These are phyloP conservation scores for Neopestalotiopsis sp. DNA, from an alignment of 2,329 filamentous ascomycete genomes.

Conservation along the genomic window DNA sequence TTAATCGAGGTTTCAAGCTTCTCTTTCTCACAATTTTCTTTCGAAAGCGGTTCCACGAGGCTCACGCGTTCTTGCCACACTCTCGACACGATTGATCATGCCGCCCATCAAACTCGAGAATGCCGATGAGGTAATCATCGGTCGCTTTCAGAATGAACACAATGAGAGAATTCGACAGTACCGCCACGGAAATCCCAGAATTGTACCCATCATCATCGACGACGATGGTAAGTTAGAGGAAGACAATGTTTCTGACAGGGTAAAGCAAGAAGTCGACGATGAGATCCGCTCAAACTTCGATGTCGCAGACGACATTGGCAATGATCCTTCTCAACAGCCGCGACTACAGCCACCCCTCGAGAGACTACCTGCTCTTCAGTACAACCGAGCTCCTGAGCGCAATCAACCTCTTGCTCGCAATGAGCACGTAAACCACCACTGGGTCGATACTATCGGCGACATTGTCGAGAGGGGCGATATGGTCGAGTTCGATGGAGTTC, in stretches of 20 bases:
- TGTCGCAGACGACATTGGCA: background rate
- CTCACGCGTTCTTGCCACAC: background rate
- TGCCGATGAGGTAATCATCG: background rate
- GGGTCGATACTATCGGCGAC: background rate
- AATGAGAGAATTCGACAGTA: background rate
- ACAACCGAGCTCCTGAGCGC: background rate
- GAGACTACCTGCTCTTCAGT: too few species aligned
- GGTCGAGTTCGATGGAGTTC: background rate
- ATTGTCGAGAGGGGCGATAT: constrained; percentile 2
- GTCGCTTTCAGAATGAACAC: background rate
- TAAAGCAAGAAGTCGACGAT: background rate
- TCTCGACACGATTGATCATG: background rate
- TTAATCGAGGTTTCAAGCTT: too few species aligned
- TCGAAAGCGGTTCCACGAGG: too few species aligned
- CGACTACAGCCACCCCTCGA: background rate
- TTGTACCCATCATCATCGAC: background rate
- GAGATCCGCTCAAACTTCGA: constrained; percentile 6
- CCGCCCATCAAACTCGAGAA: background rate
- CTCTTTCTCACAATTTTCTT: too few species aligned
- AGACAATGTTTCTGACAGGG: background rate
- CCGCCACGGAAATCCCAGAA: too few species aligned
- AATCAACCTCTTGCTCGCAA: background rate
- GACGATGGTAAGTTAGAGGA: background rate
- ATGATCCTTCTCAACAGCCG: background rate
- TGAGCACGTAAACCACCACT: background rate